phyloP scores from a whole-genome alignment of 208 protist genomes.

The Balamuthia mandrillaris region DNA sequence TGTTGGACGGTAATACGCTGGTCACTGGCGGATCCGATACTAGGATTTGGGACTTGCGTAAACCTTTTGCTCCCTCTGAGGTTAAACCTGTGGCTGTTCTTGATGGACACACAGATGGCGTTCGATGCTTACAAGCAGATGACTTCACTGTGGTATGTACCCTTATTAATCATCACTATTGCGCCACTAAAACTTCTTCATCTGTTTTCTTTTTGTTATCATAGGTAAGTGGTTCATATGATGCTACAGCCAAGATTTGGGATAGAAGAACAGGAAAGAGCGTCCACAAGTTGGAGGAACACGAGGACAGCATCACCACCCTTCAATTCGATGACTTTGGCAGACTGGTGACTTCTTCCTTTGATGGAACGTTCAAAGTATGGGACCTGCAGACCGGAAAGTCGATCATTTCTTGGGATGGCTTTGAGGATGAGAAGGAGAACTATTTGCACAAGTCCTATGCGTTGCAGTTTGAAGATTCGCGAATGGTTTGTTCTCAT shows the following conservation, averaged over 20 bases:
- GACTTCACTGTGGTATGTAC: not conserved
- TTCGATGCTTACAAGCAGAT: conserved; percentile 34
- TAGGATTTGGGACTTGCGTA: not conserved
- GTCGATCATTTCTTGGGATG: not conserved
- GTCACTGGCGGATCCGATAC: conserved; percentile 22
- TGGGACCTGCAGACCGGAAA: conserved; percentile 1
- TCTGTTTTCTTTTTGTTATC: not conserved
- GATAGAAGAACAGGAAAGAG: not conserved
- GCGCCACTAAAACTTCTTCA: not conserved
- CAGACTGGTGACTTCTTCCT: conserved; percentile 36
- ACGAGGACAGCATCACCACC: conserved; percentile 36
- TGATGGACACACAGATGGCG: conserved; percentile 27
- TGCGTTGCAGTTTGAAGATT: conserved; percentile 17
- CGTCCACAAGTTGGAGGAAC: not conserved
- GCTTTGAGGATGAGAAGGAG: not conserved
- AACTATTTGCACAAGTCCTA: conserved; percentile 27
- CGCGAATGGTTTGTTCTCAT: not conserved
- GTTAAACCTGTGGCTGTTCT: not conserved
- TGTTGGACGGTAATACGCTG: conserved; percentile 21
- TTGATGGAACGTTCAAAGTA: conserved; percentile 32
- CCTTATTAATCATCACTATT: not conserved
- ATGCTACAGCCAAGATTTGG: conserved; percentile 11
- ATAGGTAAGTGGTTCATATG: conserved; percentile 32
- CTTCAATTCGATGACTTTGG: conserved; percentile 26
- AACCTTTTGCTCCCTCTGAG: not conserved